Evolutionary conservation across 2,329 filamentous ascomycete species (phyloP).

Genomic region (Penicillium glabrum): DNA sequence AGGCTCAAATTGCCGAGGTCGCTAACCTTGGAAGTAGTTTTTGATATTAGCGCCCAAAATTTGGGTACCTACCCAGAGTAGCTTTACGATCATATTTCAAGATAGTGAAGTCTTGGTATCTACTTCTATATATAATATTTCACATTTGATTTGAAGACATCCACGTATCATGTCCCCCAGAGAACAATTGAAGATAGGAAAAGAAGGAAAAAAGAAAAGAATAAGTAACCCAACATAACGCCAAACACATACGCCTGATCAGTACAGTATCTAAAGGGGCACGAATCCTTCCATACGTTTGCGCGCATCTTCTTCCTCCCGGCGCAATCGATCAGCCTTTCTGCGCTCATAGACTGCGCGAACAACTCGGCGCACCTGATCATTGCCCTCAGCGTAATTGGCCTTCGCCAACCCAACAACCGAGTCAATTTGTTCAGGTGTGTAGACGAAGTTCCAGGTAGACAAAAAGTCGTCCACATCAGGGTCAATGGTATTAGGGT

Average conservation of each 20-base stretch:
- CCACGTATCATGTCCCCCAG: not conserved
- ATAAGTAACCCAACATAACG: not conserved
- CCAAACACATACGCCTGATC: not conserved
- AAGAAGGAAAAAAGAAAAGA: not conserved
- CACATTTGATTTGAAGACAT: not conserved
- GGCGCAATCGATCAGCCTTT: slow-evolving; percentile 55
- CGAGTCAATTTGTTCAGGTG: slow-evolving; percentile 80
- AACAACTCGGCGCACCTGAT: slow-evolving; percentile 75
- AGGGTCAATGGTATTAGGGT: slow-evolving; percentile 74
- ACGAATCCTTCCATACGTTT: slow-evolving; percentile 33
- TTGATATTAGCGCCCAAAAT: too few relatives aligned
- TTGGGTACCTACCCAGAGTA: too few relatives aligned
- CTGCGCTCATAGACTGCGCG: slow-evolving; percentile 91
- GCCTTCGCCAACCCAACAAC: slow-evolving; percentile 79
- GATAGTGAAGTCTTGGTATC: not conserved
- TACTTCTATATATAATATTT: slow-evolving; percentile 1
- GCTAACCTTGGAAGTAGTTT: too few relatives aligned
- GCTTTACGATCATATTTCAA: not conserved
- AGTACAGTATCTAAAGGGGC: slow-evolving; percentile 22
- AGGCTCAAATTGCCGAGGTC: too few relatives aligned
- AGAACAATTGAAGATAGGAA: not conserved
- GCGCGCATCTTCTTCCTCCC: slow-evolving; percentile 28
- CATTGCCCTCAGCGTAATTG: slow-evolving; percentile 81
- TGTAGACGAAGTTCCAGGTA: slow-evolving; percentile 99
- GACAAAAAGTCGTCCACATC: slow-evolving; percentile 80